Evolutionary conservation across 805 yeast species (phyloP), one percentile per base, ranked within the genome.

Genomic region (Kregervanrija pseudodelftensis): DNA sequence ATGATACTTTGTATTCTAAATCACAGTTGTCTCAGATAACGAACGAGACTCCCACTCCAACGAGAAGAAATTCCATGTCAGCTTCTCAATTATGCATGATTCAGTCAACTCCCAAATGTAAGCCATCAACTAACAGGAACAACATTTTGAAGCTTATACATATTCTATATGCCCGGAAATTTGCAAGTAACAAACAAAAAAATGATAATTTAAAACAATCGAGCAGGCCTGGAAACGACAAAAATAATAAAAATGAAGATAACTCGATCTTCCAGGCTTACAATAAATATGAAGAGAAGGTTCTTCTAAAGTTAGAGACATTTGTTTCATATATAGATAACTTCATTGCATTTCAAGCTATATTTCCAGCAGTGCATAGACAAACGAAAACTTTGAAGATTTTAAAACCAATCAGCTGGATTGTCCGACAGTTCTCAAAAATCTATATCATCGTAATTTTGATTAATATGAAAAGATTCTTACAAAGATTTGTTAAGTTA

Each of bases 371-470:
- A 9, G 5, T 47, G 8, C 31, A 39, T 8, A 30, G 37, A 2
- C 28, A 11, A n/a, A 17, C 39, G 5, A 33, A 37, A 11, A 32
- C 30, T 11, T 34, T 13, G 7, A 39, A 35, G 41, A 43, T 35
- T 17, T 48, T 55, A 12, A 50, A 40, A 43, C 33, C 50, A 0
- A 13, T 59, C 11, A 47, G 48, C 32, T 40, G 39, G 15, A n/a
- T 58, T 1, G 14, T 64, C 1, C 45, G 44, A n/a, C 57, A 52
- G 33, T 41, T 58, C 4, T 56, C 64, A 2, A 54, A 55, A 31
- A 46, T 64, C 22, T 64, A 64, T 40, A 37, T 64, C 1, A 31
- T 64, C 14, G 58, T 64, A 36, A 51, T 61, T 3, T 11, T 59
- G 3, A 53, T 64, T 8, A 60, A 59, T 39, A 38, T 63, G 33